Conservation (phyloP, 805 yeast genomes). For the Candida silvicultrix region DNA sequence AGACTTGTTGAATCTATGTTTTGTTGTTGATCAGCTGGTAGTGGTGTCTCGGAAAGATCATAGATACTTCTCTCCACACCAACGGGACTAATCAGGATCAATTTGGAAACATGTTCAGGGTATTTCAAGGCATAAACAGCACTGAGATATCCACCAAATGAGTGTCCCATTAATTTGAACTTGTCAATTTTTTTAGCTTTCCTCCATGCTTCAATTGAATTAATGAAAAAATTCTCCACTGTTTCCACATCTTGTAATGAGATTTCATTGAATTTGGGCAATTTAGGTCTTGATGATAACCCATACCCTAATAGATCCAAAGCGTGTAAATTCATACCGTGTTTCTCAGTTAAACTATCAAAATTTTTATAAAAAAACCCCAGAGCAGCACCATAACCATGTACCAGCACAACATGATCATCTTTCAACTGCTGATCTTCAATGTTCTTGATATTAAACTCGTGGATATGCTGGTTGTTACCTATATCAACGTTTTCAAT, state of each 20-base stretch:
- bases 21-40: neutral
- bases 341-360: constrained; percentile 39
- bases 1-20: constrained; percentile 1
- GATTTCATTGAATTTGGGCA: constrained; percentile 15
- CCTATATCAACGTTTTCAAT: constrained; percentile 53
- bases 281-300: constrained; percentile 46
- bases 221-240: constrained; percentile 30
- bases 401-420: constrained; percentile 61
- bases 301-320: constrained; percentile 62
- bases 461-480: constrained; percentile 52
- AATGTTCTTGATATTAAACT: constrained; percentile 54
- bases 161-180: constrained; percentile 60
- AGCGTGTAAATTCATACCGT: constrained; percentile 54
- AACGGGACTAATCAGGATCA: constrained; percentile 63
- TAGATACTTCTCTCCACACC: constrained; percentile 58
- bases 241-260: constrained; percentile 22
- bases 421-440: neutral
- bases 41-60: constrained; percentile 11
- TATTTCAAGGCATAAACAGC: constrained; percentile 50
- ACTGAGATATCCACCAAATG: constrained; percentile 66
- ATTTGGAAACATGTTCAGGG: constrained; percentile 42
- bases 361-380: constrained; percentile 70
- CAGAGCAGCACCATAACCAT: constrained; percentile 84
- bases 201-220: constrained; percentile 59
- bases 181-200: constrained; percentile 34